Conservation (phyloP, 345 rosid species). For the Carallia pectinifolia region DNA sequence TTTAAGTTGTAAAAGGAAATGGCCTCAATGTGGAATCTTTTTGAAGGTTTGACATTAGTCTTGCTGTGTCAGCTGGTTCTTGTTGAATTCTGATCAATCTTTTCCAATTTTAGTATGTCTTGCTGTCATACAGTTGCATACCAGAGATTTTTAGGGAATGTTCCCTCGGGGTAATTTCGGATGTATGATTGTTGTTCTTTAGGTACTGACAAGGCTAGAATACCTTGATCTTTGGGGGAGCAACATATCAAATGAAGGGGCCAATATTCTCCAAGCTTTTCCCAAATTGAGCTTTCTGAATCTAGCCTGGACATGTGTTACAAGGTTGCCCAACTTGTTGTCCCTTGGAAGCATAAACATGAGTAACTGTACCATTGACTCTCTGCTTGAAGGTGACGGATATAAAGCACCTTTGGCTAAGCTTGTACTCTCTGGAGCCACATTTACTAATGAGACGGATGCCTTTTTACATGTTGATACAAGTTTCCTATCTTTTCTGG, state of each 20-base stretch:
- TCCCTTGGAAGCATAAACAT: slow-evolving; percentile 73
- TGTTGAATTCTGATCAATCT: neutral
- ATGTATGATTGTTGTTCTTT: slow-evolving; percentile 13
- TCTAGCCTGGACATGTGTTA: slow-evolving; percentile 76
- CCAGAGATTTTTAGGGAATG: neutral
- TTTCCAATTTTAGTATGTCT: neutral
- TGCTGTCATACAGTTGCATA: neutral
- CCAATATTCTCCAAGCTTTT: slow-evolving; percentile 43
- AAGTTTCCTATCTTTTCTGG: slow-evolving; percentile 52
- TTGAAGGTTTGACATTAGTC: neutral
- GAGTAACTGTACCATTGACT: slow-evolving; percentile 67
- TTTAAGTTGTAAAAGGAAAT: neutral
- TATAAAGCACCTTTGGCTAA: slow-evolving; percentile 49
- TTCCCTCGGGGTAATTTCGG: neutral
- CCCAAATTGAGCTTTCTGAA: slow-evolving; percentile 64
- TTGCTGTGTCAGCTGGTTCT: neutral
- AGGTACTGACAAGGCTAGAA: slow-evolving; percentile 73
- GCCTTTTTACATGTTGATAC: slow-evolving; percentile 45
- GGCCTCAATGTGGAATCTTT: neutral
- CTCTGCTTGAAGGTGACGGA: slow-evolving; percentile 38
- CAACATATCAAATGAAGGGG: slow-evolving; percentile 65
- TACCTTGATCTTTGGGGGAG: slow-evolving; percentile 94
- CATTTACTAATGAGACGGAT: slow-evolving; percentile 55
- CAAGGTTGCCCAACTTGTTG: slow-evolving; percentile 55
- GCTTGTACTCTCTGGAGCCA: slow-evolving; percentile 63